Evolutionary conservation across 371 early-diverging fungal species (phyloP).

Genomic region (Lichtheimia ornata): DNA sequence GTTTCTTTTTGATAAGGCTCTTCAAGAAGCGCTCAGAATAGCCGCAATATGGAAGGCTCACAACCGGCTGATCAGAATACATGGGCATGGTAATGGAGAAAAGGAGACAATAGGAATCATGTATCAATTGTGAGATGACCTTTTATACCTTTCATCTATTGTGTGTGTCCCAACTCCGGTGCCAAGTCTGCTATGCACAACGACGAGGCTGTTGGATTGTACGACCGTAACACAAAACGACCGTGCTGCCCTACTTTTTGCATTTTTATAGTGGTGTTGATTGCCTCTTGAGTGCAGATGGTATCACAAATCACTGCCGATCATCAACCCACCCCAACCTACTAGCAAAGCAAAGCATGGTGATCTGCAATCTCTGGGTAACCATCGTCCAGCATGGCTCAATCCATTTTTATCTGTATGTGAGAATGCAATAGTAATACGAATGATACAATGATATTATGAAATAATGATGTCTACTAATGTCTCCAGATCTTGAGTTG

Average conservation of each 20-base stretch:
- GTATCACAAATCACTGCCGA: slow-evolving; percentile 9
- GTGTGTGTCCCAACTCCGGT: no score
- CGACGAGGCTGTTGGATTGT: slow-evolving; percentile 12
- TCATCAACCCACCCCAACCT: slow-evolving; percentile 13
- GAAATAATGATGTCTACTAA: slow-evolving; percentile 19
- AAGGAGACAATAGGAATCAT: neutral
- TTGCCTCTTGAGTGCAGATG: neutral
- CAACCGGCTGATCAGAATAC: slow-evolving; percentile 16
- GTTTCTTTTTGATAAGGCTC: slow-evolving; percentile 19
- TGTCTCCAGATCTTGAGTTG: slow-evolving; percentile 79
- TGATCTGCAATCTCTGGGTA: neutral
- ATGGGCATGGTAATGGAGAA: slow-evolving; percentile 3
- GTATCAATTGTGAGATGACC: neutral
- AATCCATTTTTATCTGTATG: no score
- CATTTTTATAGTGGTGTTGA: neutral
- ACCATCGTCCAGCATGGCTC: no score
- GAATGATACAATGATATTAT: neutral
- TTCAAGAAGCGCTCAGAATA: slow-evolving; percentile 9
- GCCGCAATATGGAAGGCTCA: slow-evolving; percentile 15
- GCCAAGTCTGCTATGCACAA: neutral
- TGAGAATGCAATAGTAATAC: no score
- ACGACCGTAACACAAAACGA: slow-evolving; percentile 8
- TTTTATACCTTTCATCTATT: neutral
- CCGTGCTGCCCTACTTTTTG: slow-evolving; percentile 8
- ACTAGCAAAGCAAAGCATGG: neutral